Evolutionary conservation across 2,329 filamentous ascomycete species (phyloP).

Genomic region (Ceratocystis destructans): DNA sequence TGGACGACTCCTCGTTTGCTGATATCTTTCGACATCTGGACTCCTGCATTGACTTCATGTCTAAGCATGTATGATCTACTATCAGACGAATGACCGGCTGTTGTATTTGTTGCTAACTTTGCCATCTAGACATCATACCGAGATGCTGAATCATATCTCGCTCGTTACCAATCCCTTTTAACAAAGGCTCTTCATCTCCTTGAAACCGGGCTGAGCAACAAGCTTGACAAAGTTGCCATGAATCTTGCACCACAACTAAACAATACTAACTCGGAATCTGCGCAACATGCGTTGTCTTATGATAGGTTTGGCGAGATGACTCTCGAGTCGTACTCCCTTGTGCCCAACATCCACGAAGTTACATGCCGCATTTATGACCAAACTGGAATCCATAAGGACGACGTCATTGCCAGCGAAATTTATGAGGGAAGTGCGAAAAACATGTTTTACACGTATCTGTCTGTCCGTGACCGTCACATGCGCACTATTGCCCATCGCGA

Average conservation of each 20-base stretch:
- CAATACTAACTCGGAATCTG: slow-evolving; percentile 43
- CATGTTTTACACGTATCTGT: slow-evolving; percentile 41
- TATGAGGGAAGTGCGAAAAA: slow-evolving; percentile 42
- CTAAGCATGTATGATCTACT: slow-evolving; percentile 51
- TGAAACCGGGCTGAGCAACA: slow-evolving; percentile 42
- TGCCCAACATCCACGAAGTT: slow-evolving; percentile 43
- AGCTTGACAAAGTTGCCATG: slow-evolving; percentile 38
- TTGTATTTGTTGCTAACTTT: slow-evolving; percentile 21
- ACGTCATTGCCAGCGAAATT: slow-evolving; percentile 35
- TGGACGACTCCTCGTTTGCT: slow-evolving; percentile 70
- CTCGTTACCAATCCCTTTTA: slow-evolving; percentile 72
- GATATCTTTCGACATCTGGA: slow-evolving; percentile 82
- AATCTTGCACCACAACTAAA: slow-evolving; percentile 43
- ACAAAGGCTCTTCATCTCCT: slow-evolving; percentile 50
- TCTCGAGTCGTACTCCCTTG: slow-evolving; percentile 40
- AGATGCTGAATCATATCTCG: slow-evolving; percentile 75
- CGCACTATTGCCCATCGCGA: slow-evolving; percentile 41
- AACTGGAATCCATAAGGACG: slow-evolving; percentile 33
- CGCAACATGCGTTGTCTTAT: slow-evolving; percentile 45
- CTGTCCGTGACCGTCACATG: slow-evolving; percentile 40
- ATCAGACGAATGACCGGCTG: neutral
- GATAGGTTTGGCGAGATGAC: slow-evolving; percentile 47
- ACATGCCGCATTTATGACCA: slow-evolving; percentile 39
- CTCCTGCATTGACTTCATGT: slow-evolving; percentile 86
- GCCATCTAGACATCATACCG: slow-evolving; percentile 56